phyloP scores from a whole-genome alignment of 768 basidiomycete species.

The Rhodotorula taiwanensis region DNA sequence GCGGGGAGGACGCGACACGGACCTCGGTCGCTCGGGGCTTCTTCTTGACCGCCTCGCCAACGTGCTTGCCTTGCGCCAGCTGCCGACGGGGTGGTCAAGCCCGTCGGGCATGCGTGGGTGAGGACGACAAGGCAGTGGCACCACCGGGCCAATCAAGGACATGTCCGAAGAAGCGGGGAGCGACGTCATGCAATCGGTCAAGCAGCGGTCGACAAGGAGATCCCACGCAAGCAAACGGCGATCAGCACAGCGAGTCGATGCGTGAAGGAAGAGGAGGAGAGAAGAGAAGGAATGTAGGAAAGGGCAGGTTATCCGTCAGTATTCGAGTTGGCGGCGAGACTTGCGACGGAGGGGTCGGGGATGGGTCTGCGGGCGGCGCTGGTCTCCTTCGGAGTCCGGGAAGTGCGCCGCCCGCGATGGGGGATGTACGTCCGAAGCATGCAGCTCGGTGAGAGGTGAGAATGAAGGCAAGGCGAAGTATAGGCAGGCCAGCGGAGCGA shows the following conservation, averaged over 20 bases:
- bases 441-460: no score
- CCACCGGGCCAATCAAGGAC: constrained; percentile 40
- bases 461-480: no score
- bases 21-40: constrained; percentile 43
- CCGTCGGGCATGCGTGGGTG: constrained; percentile 2
- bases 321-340: not conserved
- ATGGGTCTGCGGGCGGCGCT: constrained; percentile 6
- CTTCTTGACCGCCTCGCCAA: constrained; percentile 40
- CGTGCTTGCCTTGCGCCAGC: constrained; percentile 39
- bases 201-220: constrained; percentile 13
- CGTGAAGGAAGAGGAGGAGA: not conserved
- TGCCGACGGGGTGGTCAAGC: constrained; percentile 30
- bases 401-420: not conserved
- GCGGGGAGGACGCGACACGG: constrained; percentile 22
- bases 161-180: no score
- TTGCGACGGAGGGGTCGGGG: not conserved
- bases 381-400: constrained; percentile 14
- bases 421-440: not conserved
- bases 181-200: not conserved
- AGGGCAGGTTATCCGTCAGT: no score
- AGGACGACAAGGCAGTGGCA: constrained; percentile 7
- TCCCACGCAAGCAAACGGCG: constrained; percentile 6
- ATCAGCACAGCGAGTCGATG: not conserved
- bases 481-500: not conserved
- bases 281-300: not conserved